Percentiles rank a stretch among this genome's conserved stretches.
Conservation (phyloP, 2,329 filamentous ascomycete species). For the Aureobasidium sp. region DNA sequence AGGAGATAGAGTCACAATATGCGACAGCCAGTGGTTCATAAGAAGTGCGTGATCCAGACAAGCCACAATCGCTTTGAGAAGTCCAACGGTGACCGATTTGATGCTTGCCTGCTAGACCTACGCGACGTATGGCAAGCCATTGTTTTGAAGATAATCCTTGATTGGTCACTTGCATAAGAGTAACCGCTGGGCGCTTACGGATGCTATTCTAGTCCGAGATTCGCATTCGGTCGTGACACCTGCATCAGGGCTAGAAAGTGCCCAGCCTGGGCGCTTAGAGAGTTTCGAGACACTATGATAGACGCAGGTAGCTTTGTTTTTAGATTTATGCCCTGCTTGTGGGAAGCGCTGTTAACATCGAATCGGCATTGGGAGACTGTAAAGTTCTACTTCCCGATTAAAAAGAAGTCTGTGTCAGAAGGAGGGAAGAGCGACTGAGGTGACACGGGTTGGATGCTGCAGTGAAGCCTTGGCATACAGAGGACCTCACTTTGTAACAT, state of each 20-base stretch:
- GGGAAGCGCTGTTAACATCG: not conserved
- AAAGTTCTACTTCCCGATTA: no score
- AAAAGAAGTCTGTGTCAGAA: not conserved
- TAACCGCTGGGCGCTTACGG: constrained; percentile 12
- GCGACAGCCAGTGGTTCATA: constrained; percentile 7
- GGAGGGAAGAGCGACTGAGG: not conserved
- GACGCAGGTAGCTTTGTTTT: not conserved
- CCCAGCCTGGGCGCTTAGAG: not conserved
- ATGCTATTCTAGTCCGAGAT: constrained; percentile 11
- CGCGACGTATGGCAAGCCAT: constrained; percentile 5
- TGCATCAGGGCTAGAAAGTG: constrained; percentile 3
- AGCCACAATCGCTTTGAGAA: constrained; percentile 3
- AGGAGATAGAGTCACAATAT: not conserved
- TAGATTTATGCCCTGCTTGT: not conserved
- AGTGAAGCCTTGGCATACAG: not conserved
- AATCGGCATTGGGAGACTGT: not conserved
- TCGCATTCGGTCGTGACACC: not conserved
- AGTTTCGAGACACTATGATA: not conserved
- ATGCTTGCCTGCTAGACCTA: constrained; percentile 3
- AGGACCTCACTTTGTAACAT: not conserved
- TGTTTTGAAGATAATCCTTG: not conserved
- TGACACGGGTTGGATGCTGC: not conserved
- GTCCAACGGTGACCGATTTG: not conserved
- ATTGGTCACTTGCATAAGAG: constrained; percentile 3
- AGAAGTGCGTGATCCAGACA: not conserved